phyloP scores from a whole-genome alignment of 225 moss, liverwort and hornwort species.

The Thuidium tamariscinum region DNA sequence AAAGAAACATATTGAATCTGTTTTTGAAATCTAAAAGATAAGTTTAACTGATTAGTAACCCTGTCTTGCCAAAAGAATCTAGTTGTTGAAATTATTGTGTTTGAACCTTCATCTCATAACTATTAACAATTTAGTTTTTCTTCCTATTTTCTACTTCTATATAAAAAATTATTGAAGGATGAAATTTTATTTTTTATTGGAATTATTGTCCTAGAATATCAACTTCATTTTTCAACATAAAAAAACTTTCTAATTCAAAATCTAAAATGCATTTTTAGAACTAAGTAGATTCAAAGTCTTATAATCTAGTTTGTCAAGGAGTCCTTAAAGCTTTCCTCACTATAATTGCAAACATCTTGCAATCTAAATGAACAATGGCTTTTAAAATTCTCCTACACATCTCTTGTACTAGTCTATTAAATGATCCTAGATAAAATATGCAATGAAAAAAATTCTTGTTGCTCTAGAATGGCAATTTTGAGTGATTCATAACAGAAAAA shows the following conservation, averaged over 20 bases:
- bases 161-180: neutral
- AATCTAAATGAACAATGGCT: neutral
- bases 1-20: neutral
- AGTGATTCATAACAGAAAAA: too few relatives aligned
- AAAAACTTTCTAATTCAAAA: neutral
- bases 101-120: neutral
- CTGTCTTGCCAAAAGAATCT: neutral
- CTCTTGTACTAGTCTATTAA: neutral
- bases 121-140: neutral
- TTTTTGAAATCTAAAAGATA: neutral
- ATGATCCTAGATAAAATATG: too few relatives aligned
- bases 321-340: neutral
- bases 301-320: neutral
- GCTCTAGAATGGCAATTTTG: too few relatives aligned
- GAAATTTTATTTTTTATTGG: neutral
- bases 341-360: neutral
- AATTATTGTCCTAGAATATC: neutral
- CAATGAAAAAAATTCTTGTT: too few relatives aligned
- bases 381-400: neutral
- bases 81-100: accelerated
- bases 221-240: neutral
- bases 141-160: neutral
- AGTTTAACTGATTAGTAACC: accelerated
- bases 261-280: neutral
- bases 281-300: neutral